phyloP scores from a whole-genome alignment of 495 filamentous ascomycete genomes.

The Trichocladium antarcticum region DNA sequence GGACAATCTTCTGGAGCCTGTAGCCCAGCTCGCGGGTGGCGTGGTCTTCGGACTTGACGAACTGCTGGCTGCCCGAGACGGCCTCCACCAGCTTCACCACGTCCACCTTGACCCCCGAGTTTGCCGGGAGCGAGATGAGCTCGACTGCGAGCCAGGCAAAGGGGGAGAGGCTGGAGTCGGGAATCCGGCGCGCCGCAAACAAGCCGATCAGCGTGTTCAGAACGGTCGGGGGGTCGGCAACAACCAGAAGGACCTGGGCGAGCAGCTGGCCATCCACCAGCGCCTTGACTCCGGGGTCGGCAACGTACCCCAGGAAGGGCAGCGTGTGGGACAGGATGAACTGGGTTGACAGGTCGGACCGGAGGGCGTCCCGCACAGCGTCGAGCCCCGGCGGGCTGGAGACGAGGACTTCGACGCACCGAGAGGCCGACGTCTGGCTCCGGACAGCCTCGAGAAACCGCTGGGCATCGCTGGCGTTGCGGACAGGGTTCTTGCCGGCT shows the following conservation, averaged over 20 bases:
- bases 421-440: slow-evolving; percentile 35
- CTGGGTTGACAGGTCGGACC: slow-evolving; percentile 34
- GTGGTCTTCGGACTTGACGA: slow-evolving; percentile 28
- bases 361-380: slow-evolving; percentile 39
- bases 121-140: slow-evolving; percentile 38
- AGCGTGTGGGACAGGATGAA: slow-evolving; percentile 44
- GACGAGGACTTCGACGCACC: slow-evolving; percentile 47
- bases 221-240: slow-evolving; percentile 50
- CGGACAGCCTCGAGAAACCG: slow-evolving; percentile 52
- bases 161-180: slow-evolving; percentile 27
- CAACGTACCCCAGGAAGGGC: slow-evolving; percentile 28
- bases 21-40: slow-evolving; percentile 21
- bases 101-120: slow-evolving; percentile 11
- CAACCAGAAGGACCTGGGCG: slow-evolving; percentile 37
- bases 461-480: slow-evolving; percentile 32
- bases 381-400: slow-evolving; percentile 36
- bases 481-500: slow-evolving; percentile 19
- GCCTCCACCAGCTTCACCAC: slow-evolving; percentile 26
- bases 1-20: slow-evolving; percentile 18
- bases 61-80: slow-evolving; percentile 17
- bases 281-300: slow-evolving; percentile 37
- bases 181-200: slow-evolving; percentile 30
- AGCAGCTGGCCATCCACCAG: slow-evolving; percentile 48
- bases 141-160: slow-evolving; percentile 53
- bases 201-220: slow-evolving; percentile 47